phyloP scores from a whole-genome alignment of 1,284 basidiomycete species.

The Apiotrichum domesticum region DNA sequence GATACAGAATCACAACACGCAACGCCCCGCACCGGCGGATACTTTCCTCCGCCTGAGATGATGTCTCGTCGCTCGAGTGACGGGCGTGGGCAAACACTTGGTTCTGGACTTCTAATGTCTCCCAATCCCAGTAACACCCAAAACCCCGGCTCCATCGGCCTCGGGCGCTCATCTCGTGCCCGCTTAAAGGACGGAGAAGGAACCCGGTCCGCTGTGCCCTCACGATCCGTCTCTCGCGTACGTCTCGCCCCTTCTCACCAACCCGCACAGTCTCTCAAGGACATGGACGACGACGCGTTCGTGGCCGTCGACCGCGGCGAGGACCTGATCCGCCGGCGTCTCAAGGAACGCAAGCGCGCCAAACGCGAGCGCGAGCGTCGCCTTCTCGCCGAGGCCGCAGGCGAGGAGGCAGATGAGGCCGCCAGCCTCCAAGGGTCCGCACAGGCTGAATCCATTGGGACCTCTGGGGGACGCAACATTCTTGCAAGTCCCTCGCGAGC shows the following conservation, averaged over 20 bases:
- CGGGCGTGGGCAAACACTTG: not conserved
- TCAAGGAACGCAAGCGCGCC: slow-evolving; percentile 49
- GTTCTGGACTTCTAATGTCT: not conserved
- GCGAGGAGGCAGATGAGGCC: slow-evolving; percentile 14
- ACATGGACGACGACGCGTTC: slow-evolving; percentile 49
- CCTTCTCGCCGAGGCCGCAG: slow-evolving; percentile 10
- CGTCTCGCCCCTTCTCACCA: slow-evolving; percentile 2
- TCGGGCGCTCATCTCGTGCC: slow-evolving; percentile 1
- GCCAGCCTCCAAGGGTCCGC: not conserved
- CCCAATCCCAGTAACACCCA: not conserved
- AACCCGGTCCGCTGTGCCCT: slow-evolving; percentile 1
- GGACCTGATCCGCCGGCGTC: slow-evolving; percentile 52
- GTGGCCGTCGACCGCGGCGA: slow-evolving; percentile 52
- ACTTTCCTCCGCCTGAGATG: slow-evolving; percentile 3
- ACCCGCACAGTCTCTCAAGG: not conserved
- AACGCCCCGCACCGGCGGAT: slow-evolving; percentile 10
- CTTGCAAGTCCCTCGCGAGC: not conserved
- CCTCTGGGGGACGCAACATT: too few relatives aligned
- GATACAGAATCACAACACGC: slow-evolving; percentile 1
- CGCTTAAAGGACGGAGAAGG: not conserved
- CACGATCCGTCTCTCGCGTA: slow-evolving; percentile 12
- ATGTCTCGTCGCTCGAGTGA: slow-evolving; percentile 10
- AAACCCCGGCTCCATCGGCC: not conserved
- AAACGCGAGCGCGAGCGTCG: slow-evolving; percentile 31
- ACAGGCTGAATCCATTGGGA: not conserved